phyloP scores from a whole-genome alignment of 163 green algal species.

The Prototheca cutis region DNA sequence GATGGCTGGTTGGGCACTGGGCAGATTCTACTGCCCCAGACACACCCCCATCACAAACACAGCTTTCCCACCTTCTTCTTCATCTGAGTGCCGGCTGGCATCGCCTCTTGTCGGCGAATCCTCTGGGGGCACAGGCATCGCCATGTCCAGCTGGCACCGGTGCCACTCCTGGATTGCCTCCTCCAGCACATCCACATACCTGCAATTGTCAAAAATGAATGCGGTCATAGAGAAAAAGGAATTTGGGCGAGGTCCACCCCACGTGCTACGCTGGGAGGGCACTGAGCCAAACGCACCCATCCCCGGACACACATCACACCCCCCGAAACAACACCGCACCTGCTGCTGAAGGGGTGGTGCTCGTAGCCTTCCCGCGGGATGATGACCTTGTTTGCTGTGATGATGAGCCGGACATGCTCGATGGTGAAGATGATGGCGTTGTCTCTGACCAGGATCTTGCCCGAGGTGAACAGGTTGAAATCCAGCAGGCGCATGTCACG shows the following conservation, averaged over 20 bases:
- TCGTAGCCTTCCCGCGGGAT: slow-evolving; percentile 39
- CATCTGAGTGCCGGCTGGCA: slow-evolving; percentile 1
- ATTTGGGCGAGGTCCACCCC: too few species aligned
- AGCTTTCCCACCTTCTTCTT: too few species aligned
- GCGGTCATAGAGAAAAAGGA: not conserved
- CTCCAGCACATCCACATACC: slow-evolving; percentile 29
- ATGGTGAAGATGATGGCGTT: slow-evolving; percentile 70
- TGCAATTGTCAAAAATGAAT: not conserved
- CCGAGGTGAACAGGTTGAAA: slow-evolving; percentile 37
- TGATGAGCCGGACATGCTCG: slow-evolving; percentile 69
- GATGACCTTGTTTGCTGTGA: slow-evolving; percentile 59
- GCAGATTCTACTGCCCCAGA: too few species aligned
- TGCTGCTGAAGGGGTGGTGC: slow-evolving; percentile 17
- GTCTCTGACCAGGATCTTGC: slow-evolving; percentile 69
- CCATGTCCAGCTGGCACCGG: not conserved
- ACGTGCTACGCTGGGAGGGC: too few species aligned
- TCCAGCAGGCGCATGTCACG: slow-evolving; percentile 79
- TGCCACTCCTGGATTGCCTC: slow-evolving; percentile 20
- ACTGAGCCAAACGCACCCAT: too few species aligned
- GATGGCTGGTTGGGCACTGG: too few species aligned
- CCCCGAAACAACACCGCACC: slow-evolving; percentile 22
- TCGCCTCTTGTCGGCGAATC: not conserved
- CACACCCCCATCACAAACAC: too few species aligned
- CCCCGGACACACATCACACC: too few species aligned
- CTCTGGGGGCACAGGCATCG: not conserved